Conservation (phyloP, 2,329 filamentous ascomycete species). For the Colletotrichum echinochloae region DNA sequence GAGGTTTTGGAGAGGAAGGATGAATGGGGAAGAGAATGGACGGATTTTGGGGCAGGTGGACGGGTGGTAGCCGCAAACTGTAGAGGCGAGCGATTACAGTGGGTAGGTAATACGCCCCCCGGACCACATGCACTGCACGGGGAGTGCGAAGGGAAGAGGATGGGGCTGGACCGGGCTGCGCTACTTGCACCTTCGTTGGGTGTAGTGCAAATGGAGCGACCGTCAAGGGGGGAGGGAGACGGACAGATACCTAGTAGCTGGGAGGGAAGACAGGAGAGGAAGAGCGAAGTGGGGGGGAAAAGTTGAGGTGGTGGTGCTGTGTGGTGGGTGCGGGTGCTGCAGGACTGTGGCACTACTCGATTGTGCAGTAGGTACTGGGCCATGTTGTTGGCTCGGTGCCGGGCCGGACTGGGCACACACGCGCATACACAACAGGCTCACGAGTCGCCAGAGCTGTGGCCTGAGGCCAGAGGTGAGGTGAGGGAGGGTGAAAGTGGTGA, state of each 20-base stretch:
- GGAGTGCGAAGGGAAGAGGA: slow-evolving; percentile 30
- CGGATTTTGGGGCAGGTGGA: slow-evolving; percentile 39
- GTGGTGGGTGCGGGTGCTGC: not conserved
- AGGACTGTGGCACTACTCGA: not conserved
- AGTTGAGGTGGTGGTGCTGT: slow-evolving; percentile 5
- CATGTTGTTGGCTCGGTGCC: slow-evolving; percentile 34
- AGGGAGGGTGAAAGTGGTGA: not conserved
- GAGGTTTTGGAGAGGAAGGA: slow-evolving; percentile 37
- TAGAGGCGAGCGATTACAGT: slow-evolving; percentile 35
- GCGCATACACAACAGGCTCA: not conserved
- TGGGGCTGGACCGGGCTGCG: slow-evolving; percentile 39
- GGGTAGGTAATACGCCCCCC: slow-evolving; percentile 37
- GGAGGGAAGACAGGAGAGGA: not conserved
- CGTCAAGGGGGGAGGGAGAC: not conserved
- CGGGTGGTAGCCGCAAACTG: slow-evolving; percentile 37
- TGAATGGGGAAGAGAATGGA: slow-evolving; percentile 41
- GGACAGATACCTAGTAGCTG: not conserved
- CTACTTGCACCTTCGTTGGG: slow-evolving; percentile 28
- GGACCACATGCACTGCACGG: slow-evolving; percentile 38
- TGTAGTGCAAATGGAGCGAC: slow-evolving; percentile 35
- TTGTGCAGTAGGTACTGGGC: not conserved
- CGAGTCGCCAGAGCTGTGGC: slow-evolving; percentile 13
- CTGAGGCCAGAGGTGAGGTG: slow-evolving; percentile 19
- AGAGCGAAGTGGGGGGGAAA: not conserved
- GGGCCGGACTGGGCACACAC: slow-evolving; percentile 25